Base-by-base conservation (phyloP, 1,284 basidiomycete genomes). In the Irpex rosettiformis region DNA sequence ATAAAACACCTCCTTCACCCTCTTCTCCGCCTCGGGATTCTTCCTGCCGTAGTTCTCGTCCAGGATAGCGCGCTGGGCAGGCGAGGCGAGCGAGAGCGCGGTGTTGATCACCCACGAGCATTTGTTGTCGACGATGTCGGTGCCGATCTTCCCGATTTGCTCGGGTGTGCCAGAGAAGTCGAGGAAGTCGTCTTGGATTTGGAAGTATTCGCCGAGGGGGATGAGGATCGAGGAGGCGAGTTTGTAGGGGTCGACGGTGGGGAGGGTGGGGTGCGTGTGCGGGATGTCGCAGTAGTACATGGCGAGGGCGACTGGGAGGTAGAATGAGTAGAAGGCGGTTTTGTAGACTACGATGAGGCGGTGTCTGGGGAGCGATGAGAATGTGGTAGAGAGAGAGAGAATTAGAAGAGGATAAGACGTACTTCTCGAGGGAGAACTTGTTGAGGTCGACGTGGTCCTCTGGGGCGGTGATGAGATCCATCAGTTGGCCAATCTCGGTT, bases 41-140 rank as follows among this genome's bases (percentile, higher is more conserved):
- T 97, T 98, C 61, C 83, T 79, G 4, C 96, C 96, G 72, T 99
- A 99, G 76, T 95, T 93, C 43, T 82, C 85, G 66, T 95, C 84
- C 30, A 81, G 83, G 64, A 85, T 68, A 45, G 71, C 71, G 43
- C 76, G 85, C 80, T 82, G 93, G 71, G 69, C 77, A 0, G 81
- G 75, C 2, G 73, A 77, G 2, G 80, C 85, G 53, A 79, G 68
- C 16, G 80, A 77, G 61, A 99, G 82, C 29, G 95, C 96, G 18
- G 87, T 88, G 76, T 98, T 98, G 75, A 99, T 81, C 70, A 91
- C 90, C 97, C 96, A 99, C 43, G 91, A 93, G 78, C 97, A 99
- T 78, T 99, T 99, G 85, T 98, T 98, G 77, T 99, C 96, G 59
- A 97, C 75, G 69, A 99, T 99, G 74, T 99, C 97, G 21, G 96